phyloP scores from a whole-genome alignment of 2,329 filamentous ascomycete genomes.

The Xylaria sp. region DNA sequence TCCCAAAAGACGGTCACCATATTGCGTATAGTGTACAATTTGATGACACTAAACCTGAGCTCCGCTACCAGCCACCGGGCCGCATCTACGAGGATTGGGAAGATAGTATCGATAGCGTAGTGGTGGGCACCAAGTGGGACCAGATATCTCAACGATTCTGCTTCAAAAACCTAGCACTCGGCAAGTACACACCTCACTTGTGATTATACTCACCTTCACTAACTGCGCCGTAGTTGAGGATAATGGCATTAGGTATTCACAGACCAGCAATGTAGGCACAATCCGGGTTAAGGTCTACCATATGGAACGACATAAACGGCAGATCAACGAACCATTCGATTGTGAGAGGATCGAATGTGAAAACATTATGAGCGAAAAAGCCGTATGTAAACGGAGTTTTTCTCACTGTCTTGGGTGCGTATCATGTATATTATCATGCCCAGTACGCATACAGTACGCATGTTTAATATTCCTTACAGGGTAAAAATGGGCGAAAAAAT shows the following conservation, averaged over 20 bases:
- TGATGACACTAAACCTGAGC: neutral
- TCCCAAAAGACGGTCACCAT: neutral
- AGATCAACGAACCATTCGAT: neutral
- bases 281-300: neutral
- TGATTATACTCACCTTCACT: neutral
- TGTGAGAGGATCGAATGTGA: neutral
- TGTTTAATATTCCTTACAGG: neutral
- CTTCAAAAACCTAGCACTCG: neutral
- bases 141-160: neutral
- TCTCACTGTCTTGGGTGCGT: neutral
- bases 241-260: neutral
- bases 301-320: neutral
- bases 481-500: neutral
- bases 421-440: neutral
- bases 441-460: neutral
- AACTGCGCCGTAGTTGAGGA: neutral
- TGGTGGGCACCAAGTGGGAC: neutral
- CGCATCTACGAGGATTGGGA: neutral
- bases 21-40: slow-evolving; percentile 1
- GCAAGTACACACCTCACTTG: neutral
- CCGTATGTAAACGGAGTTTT: neutral
- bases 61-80: neutral
- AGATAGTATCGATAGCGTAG: neutral
- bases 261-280: neutral
- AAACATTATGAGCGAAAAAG: neutral